Evolutionary conservation across 2,329 filamentous ascomycete species (phyloP).

Genomic region (Thielaviopsis ethacetica): DNA sequence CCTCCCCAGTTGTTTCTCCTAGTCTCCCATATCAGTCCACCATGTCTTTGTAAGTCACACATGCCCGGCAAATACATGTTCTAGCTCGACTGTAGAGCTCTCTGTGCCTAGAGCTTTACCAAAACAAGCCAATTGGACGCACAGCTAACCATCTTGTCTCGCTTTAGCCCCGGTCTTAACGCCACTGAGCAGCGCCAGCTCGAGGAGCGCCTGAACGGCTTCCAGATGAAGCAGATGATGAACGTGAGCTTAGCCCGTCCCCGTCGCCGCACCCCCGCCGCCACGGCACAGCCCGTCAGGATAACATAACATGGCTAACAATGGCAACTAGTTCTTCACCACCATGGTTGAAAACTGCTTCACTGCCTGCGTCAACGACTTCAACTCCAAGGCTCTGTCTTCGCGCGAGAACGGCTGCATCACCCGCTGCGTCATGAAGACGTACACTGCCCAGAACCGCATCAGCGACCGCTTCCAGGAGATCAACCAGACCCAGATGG

Average conservation of each 20-base stretch:
- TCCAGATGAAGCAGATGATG: slow-evolving; percentile 99
- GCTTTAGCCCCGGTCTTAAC: slow-evolving; percentile 13
- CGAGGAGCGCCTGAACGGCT: slow-evolving; percentile 85
- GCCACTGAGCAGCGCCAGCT: slow-evolving; percentile 76
- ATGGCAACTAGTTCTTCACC: slow-evolving; percentile 33
- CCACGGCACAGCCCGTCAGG: background rate
- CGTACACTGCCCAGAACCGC: slow-evolving; percentile 79
- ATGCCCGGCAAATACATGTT: background rate
- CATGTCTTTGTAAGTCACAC: slow-evolving; percentile 11
- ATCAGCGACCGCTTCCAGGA: slow-evolving; percentile 79
- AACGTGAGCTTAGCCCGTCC: slow-evolving; percentile 45
- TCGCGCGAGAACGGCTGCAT: slow-evolving; percentile 82
- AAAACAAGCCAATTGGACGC: background rate
- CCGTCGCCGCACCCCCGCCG: slow-evolving; percentile 1
- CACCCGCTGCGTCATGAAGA: slow-evolving; percentile 89
- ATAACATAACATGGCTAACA: background rate
- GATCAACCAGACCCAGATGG: slow-evolving; percentile 44
- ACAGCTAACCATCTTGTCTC: background rate
- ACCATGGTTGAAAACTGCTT: slow-evolving; percentile 81
- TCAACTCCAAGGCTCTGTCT: slow-evolving; percentile 89
- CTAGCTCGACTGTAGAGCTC: background rate
- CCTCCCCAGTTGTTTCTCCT: background rate
- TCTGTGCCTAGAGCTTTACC: background rate
- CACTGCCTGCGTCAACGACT: slow-evolving; percentile 92
- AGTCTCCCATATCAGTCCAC: background rate